phyloP scores from a whole-genome alignment of 176 grass and related monocot species.

The Bonia amplexicaulis region DNA sequence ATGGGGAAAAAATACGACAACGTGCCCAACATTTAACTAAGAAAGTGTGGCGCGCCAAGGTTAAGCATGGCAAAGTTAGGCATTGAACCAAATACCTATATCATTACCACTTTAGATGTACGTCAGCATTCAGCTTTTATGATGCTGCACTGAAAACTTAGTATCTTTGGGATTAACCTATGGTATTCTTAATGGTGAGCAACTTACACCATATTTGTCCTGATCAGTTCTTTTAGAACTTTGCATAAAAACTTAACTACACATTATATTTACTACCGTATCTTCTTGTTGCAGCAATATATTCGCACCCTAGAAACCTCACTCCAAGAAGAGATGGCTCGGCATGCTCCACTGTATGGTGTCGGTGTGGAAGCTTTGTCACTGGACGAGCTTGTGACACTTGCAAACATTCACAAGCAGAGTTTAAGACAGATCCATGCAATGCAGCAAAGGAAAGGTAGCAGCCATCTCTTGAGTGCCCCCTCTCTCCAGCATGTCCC shows the following conservation, averaged over 20 bases:
- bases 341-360: slow-evolving; percentile 84
- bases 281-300: slow-evolving; percentile 78
- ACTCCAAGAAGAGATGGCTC: slow-evolving; percentile 86
- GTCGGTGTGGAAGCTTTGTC: slow-evolving; percentile 67
- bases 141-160: background rate
- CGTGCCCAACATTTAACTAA: background rate
- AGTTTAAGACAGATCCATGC: slow-evolving; percentile 67
- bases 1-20: background rate
- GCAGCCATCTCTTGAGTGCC: slow-evolving; percentile 47
- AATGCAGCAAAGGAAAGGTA: slow-evolving; percentile 63
- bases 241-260: background rate
- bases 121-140: background rate
- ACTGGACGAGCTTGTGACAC: slow-evolving; percentile 69
- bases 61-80: background rate
- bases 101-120: background rate
- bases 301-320: slow-evolving; percentile 80
- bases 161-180: background rate
- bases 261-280: slow-evolving; percentile 9
- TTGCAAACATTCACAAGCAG: slow-evolving; percentile 77
- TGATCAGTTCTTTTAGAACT: background rate
- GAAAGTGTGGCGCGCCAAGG: background rate
- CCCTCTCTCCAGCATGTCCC: slow-evolving; percentile 46
- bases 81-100: background rate
- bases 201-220: background rate
- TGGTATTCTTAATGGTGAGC: background rate